Conservation (phyloP, 2,329 filamentous ascomycete species). For the Hypoxylon sp. region DNA sequence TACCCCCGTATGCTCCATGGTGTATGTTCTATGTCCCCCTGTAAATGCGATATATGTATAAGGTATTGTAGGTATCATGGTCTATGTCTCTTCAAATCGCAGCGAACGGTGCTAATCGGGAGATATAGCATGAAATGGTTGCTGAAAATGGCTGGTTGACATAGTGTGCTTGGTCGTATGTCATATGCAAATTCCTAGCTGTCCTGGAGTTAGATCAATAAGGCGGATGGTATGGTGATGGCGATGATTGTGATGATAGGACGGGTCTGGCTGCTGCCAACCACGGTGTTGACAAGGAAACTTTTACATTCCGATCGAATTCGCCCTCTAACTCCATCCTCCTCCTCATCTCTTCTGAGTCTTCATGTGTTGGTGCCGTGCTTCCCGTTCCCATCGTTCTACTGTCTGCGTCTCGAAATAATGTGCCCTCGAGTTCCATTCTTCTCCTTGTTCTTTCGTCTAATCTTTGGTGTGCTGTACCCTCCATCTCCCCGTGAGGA, state of each 20-base stretch:
- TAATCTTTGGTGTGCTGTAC: conserved; percentile 17
- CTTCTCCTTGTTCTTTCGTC: conserved; percentile 32
- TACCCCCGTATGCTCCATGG: conserved; percentile 6
- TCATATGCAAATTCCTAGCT: neutral
- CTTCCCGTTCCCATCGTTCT: conserved; percentile 22
- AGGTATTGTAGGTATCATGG: neutral
- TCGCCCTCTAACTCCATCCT: conserved; percentile 44
- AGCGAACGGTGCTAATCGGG: neutral
- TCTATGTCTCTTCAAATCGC: neutral
- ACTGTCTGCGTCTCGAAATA: conserved; percentile 16
- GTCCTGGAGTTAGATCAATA: conserved; percentile 16
- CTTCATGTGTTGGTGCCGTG: neutral
- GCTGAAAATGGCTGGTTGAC: neutral
- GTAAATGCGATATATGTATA: conserved; percentile 1
- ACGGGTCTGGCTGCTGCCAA: conserved; percentile 30
- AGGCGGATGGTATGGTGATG: conserved; percentile 30
- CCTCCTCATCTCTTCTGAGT: conserved; percentile 27
- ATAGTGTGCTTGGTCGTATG: neutral
- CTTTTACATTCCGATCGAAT: conserved; percentile 44
- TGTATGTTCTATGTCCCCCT: neutral
- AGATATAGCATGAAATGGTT: neutral
- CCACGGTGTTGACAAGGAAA: conserved; percentile 41
- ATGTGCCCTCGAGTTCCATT: conserved; percentile 32
- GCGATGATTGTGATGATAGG: conserved; percentile 22
- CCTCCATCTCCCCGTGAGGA: conserved; percentile 45